Conservation (phyloP, 2,329 filamentous ascomycete genomes). For the Monascus ruber region DNA sequence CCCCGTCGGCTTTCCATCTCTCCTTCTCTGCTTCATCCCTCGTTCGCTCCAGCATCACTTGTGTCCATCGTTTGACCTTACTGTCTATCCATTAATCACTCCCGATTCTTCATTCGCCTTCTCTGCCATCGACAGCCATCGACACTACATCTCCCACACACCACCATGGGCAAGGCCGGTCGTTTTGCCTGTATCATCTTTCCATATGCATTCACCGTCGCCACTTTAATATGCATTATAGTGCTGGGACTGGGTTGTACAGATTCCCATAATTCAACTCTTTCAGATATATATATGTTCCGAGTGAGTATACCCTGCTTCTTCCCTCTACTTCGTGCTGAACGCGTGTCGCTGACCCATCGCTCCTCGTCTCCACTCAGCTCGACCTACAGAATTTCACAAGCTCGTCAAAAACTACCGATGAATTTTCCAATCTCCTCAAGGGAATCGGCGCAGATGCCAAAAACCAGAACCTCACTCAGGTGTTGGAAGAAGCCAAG, state of each 20-base stretch:
- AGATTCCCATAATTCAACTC: conserved; percentile 35
- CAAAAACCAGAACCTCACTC: conserved; percentile 26
- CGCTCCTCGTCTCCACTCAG: conserved; percentile 12
- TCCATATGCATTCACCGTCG: conserved; percentile 72
- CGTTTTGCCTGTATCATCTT: conserved; percentile 77
- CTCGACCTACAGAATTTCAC: conserved; percentile 53
- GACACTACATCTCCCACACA: not conserved
- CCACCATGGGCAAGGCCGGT: conserved; percentile 58
- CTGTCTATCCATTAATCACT: too few species aligned
- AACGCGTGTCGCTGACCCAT: too few species aligned
- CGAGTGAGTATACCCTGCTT: conserved; percentile 21
- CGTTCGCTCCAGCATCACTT: too few species aligned
- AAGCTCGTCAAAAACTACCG: conserved; percentile 28
- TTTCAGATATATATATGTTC: conserved; percentile 47
- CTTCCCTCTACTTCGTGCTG: too few species aligned
- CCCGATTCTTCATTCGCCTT: too few species aligned
- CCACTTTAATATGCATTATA: conserved; percentile 57
- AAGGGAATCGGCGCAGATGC: conserved; percentile 24
- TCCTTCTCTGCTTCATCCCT: too few species aligned
- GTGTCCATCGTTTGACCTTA: too few species aligned
- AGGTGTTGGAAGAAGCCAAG: conserved; percentile 26
- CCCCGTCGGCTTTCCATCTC: too few species aligned
- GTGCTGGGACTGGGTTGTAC: conserved; percentile 48
- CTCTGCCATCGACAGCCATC: not conserved
- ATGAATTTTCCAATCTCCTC: conserved; percentile 19